Evolutionary conservation across 805 yeast species (phyloP).

Genomic region (Sungouiella blattae): DNA sequence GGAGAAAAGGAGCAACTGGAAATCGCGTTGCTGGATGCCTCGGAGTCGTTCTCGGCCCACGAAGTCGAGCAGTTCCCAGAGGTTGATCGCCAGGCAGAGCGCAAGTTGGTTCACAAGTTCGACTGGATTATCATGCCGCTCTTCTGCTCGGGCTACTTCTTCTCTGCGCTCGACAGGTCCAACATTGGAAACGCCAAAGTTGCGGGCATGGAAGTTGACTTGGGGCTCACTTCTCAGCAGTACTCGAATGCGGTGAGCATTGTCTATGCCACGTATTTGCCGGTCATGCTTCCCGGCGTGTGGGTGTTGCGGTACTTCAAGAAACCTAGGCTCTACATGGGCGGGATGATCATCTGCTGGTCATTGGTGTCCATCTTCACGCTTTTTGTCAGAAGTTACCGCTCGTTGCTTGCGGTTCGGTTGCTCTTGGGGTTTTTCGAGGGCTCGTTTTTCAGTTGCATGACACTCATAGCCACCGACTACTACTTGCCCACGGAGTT

Average conservation of each 20-base stretch:
- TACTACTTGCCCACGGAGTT: not conserved
- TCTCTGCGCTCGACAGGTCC: slow-evolving; percentile 50
- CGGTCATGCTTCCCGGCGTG: slow-evolving; percentile 35
- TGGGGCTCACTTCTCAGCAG: slow-evolving; percentile 35
- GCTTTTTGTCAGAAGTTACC: slow-evolving; percentile 30
- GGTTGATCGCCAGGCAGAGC: not conserved
- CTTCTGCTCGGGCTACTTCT: slow-evolving; percentile 28
- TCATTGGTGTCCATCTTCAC: slow-evolving; percentile 1
- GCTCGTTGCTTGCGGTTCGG: slow-evolving; percentile 53
- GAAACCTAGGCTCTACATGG: slow-evolving; percentile 1
- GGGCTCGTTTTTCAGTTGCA: slow-evolving; percentile 3
- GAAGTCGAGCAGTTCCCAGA: too few species aligned
- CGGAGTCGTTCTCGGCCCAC: too few species aligned
- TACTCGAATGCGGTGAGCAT: slow-evolving; percentile 44
- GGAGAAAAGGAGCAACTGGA: too few species aligned
- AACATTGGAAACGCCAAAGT: slow-evolving; percentile 58
- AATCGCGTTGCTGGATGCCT: too few species aligned
- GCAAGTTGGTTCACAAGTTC: slow-evolving; percentile 1
- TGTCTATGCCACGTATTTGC: slow-evolving; percentile 45
- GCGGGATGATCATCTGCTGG: slow-evolving; percentile 2
- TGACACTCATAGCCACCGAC: slow-evolving; percentile 2
- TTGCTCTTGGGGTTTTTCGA: slow-evolving; percentile 51
- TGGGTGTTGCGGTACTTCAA: slow-evolving; percentile 35
- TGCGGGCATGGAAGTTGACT: slow-evolving; percentile 46
- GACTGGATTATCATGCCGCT: slow-evolving; percentile 2